Conservation (phyloP, 2,329 filamentous ascomycete species). For the Penicillium sp. region DNA sequence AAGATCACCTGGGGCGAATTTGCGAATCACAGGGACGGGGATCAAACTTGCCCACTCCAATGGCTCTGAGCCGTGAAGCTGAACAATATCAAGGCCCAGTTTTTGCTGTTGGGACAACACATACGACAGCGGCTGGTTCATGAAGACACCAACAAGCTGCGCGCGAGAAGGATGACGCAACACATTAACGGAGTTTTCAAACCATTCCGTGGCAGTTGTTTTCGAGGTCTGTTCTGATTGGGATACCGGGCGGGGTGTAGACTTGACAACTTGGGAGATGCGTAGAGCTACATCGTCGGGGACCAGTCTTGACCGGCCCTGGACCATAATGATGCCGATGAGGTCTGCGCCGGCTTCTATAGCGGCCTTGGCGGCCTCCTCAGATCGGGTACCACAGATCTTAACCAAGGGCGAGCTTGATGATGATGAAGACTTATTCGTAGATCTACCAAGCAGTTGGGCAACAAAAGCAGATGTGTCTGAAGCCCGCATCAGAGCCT, state of each 20-base stretch:
- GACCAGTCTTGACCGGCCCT: slow-evolving; percentile 78
- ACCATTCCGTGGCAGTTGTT: slow-evolving; percentile 65
- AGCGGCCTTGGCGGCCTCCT: slow-evolving; percentile 78
- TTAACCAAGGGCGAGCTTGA: slow-evolving; percentile 71
- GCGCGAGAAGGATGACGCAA: slow-evolving; percentile 63
- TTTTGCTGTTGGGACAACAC: slow-evolving; percentile 76
- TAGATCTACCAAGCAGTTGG: slow-evolving; percentile 70
- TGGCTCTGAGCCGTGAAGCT: slow-evolving; percentile 90
- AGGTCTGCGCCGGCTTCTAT: slow-evolving; percentile 87
- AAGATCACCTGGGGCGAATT: slow-evolving; percentile 77
- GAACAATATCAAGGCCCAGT: slow-evolving; percentile 82
- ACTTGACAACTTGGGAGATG: slow-evolving; percentile 79
- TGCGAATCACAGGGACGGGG: slow-evolving; percentile 86
- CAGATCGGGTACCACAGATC: slow-evolving; percentile 88
- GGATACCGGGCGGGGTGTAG: slow-evolving; percentile 37
- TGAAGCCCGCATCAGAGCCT: slow-evolving; percentile 90
- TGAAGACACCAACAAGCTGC: slow-evolving; percentile 90
- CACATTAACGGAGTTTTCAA: slow-evolving; percentile 59
- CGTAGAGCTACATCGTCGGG: slow-evolving; percentile 75
- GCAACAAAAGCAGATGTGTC: slow-evolving; percentile 83
- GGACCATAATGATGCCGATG: slow-evolving; percentile 89
- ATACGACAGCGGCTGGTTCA: slow-evolving; percentile 83
- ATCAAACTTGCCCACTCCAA: slow-evolving; percentile 89
- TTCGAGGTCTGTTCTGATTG: slow-evolving; percentile 25
- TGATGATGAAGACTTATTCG: slow-evolving; percentile 26